phyloP scores from a whole-genome alignment of 2,329 filamentous ascomycete species.

The Alternaria postmessia region DNA sequence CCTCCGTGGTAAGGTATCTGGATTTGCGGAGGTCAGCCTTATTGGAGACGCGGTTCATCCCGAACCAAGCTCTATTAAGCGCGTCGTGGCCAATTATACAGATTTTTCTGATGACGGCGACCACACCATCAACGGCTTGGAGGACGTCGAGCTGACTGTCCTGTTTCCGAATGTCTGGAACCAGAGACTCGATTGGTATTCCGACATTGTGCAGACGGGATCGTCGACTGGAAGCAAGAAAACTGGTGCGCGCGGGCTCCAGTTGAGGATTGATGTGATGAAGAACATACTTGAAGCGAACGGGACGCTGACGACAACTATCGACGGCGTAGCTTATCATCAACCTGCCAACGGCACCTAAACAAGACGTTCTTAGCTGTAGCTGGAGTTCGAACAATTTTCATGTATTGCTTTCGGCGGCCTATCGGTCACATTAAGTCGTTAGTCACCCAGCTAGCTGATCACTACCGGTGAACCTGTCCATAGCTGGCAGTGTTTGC shows the following conservation, averaged over 20 bases:
- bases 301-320: constrained; percentile 51
- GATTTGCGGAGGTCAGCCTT: constrained; percentile 25
- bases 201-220: constrained; percentile 50
- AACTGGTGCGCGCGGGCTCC: constrained; percentile 52
- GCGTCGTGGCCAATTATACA: constrained; percentile 47
- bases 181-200: constrained; percentile 51
- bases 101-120: constrained; percentile 51
- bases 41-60: not conserved
- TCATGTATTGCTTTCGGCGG: not conserved
- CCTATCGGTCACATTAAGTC: too few relatives aligned
- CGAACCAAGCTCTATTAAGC: constrained; percentile 20
- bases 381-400: not conserved
- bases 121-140: constrained; percentile 46
- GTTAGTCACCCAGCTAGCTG: not conserved
- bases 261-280: constrained; percentile 51
- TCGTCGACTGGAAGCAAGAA: constrained; percentile 46
- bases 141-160: constrained; percentile 43
- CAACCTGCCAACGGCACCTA: constrained; percentile 51
- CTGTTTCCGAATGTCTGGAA: constrained; percentile 23
- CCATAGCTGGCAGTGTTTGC: not conserved
- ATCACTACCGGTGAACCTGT: not conserved
- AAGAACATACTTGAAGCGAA: constrained; percentile 54
- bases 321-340: constrained; percentile 49
- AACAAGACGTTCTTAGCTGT: not conserved
- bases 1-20: constrained; percentile 20